Evolutionary conservation across 352 stramenopile species (phyloP), one percentile per base, ranked within the genome.

Genomic region (Pythium guiyangense): DNA sequence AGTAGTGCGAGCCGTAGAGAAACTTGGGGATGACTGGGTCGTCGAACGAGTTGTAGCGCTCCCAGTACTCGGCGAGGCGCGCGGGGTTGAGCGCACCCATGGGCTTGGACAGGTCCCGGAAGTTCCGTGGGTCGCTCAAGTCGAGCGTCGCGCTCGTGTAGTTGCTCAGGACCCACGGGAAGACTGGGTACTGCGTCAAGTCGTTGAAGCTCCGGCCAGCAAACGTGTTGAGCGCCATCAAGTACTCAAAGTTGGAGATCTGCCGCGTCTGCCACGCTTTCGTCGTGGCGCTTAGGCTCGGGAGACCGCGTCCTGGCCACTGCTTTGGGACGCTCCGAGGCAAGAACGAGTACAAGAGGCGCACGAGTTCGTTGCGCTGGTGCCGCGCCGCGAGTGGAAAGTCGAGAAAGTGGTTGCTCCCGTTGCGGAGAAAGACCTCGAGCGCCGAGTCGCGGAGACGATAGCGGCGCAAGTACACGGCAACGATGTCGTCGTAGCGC

Each of bases 81-180:
- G 89, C 74, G 0, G 86, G 73, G 67, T 98, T 99, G 2, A 99
- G 75, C 3, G 98, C 98, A 11, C 98, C 98, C 27, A 99, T 91
- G 6, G 98, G 98, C 58, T 99, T 99, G 0, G 82, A 96, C 6
- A 99, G 67, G 69, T 99, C 96, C 26, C 98, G 91, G 64, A 97
- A 99, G 37, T 92, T 94, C 26, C 85, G 78, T 2, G 82, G 82
- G 37, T 99, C 86, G 26, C 72, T 86, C 31, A 95, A 54, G 42
- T 96, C 86, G 17, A 96, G 58, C 4, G 65, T 77, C 4, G 85
- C 63, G 60, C 69, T 73, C 39, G 85, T 72, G 39, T 94, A 97
- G 49, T 97, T 80, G 15, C 69, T 70, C 17, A 97, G 50, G 6
- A 97, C 79, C 88, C 89, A 97, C 0, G 91, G 90, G 48, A 97